These are phyloP conservation scores for Coleophoma cylindrospora DNA, from an alignment of 2,329 filamentous ascomycete genomes.

Conservation along the genomic window DNA sequence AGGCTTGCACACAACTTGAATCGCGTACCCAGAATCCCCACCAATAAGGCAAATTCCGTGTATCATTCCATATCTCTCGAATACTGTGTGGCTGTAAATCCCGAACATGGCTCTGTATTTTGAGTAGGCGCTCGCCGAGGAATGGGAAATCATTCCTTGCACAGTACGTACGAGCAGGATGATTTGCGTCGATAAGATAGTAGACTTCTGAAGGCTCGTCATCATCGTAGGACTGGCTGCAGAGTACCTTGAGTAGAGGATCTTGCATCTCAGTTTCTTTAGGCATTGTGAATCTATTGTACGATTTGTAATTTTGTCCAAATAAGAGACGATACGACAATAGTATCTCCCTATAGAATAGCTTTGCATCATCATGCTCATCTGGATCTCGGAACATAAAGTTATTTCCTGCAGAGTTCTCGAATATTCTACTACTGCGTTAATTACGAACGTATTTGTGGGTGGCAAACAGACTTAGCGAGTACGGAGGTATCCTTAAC, in stretches of 20 bases:
- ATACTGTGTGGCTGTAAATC: conserved; percentile 4
- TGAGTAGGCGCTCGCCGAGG: conserved; percentile 8
- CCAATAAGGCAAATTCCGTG: conserved; percentile 5
- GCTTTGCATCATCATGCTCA: background rate
- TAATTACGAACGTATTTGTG: background rate
- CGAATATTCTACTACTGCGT: background rate
- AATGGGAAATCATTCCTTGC: conserved; percentile 10
- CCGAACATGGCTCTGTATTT: conserved; percentile 7
- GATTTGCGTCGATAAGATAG: conserved; percentile 8
- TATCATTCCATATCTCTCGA: conserved; percentile 7
- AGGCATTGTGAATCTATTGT: conserved; percentile 2
- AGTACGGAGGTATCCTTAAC: background rate
- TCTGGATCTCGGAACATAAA: background rate
- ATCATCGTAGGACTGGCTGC: conserved; percentile 4
- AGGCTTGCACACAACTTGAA: no score
- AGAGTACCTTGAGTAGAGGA: conserved; percentile 8
- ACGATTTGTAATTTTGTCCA: conserved; percentile 9
- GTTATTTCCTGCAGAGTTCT: background rate
- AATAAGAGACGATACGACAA: conserved; percentile 19
- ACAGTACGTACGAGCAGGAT: conserved; percentile 2
- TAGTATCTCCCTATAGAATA: conserved; percentile 13
- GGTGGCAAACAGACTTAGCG: background rate
- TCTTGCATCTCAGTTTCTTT: conserved; percentile 1
- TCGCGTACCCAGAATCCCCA: conserved; percentile 8
- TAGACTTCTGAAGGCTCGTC: conserved; percentile 6